Evolutionary conservation across 257 asterid genomes (phyloP).

Genomic region (Nicotiana tomentosiformis): DNA sequence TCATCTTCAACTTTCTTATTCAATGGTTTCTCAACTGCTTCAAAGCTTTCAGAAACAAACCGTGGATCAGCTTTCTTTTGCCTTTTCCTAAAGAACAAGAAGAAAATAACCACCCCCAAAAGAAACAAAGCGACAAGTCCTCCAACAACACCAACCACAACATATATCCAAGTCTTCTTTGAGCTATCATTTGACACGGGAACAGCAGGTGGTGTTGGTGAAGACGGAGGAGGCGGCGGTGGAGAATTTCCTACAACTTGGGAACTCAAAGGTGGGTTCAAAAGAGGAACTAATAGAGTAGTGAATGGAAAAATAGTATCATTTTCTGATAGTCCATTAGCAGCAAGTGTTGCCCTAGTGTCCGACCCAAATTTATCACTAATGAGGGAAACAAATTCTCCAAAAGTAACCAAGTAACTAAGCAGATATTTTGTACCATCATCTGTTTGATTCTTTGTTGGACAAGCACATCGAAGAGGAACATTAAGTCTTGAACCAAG

Average conservation of each 20-base stretch:
- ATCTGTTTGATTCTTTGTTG: slow-evolving; percentile 44
- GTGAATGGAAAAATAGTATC: slow-evolving; percentile 41
- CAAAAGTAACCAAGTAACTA: slow-evolving; percentile 40
- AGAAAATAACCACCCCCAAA: slow-evolving; percentile 22
- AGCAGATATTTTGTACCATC: slow-evolving; percentile 48
- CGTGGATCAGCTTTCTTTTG: slow-evolving; percentile 26
- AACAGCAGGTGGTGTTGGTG: slow-evolving; percentile 16
- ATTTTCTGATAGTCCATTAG: slow-evolving; percentile 44
- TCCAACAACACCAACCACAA: slow-evolving; percentile 46
- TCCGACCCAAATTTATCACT: slow-evolving; percentile 35
- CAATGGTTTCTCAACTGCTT: slow-evolving; percentile 37
- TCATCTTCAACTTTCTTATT: slow-evolving; percentile 28
- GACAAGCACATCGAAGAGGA: slow-evolving; percentile 88
- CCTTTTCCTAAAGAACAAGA: slow-evolving; percentile 19
- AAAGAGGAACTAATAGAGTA: slow-evolving; percentile 68
- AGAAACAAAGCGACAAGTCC: slow-evolving; percentile 30
- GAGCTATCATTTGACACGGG: slow-evolving; percentile 32
- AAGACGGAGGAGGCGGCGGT: slow-evolving; percentile 40
- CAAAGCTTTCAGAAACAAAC: slow-evolving; percentile 27
- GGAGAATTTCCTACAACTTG: slow-evolving; percentile 30
- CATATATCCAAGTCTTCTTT: slow-evolving; percentile 56
- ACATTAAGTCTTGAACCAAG: slow-evolving; percentile 38
- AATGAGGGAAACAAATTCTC: slow-evolving; percentile 28
- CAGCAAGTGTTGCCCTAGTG: slow-evolving; percentile 24
- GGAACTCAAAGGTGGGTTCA: slow-evolving; percentile 41